Percentiles rank a stretch among this genome's conserved stretches.
Evolutionary conservation across 768 basidiomycete genomes (phyloP).

Genomic region (Termitomyces sp.): DNA sequence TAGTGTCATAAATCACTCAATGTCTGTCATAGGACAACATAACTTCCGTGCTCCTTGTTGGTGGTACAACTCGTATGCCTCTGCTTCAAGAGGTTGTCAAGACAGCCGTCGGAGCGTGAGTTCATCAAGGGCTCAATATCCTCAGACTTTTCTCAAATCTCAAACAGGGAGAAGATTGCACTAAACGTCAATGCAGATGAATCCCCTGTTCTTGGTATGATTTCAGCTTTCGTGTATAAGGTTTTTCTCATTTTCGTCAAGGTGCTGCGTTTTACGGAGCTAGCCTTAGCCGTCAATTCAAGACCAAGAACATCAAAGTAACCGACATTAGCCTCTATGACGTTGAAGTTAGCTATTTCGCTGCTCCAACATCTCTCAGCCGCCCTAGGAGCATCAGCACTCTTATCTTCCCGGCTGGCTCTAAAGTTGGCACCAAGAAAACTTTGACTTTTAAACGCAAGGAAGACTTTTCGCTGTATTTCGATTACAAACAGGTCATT

Average conservation of each 20-base stretch:
- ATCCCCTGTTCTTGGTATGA: constrained; percentile 78
- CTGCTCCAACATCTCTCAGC: constrained; percentile 46
- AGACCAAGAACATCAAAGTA: constrained; percentile 90
- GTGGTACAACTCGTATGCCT: constrained; percentile 85
- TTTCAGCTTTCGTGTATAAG: background rate
- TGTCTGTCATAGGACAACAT: constrained; percentile 58
- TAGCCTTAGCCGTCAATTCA: constrained; percentile 81
- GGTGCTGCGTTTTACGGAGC: constrained; percentile 92
- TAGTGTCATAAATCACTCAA: constrained; percentile 1
- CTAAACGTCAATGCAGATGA: constrained; percentile 97
- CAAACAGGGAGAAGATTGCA: constrained; percentile 70
- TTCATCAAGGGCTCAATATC: constrained; percentile 8
- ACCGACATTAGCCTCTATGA: constrained; percentile 69
- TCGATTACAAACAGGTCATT: constrained; percentile 67
- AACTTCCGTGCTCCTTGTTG: constrained; percentile 87
- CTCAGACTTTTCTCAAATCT: background rate
- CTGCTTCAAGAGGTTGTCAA: constrained; percentile 86
- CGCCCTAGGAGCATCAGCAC: constrained; percentile 69
- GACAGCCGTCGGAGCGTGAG: constrained; percentile 72
- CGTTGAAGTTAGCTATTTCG: constrained; percentile 72
- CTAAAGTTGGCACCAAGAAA: constrained; percentile 79
- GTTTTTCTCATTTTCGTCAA: constrained; percentile 12
- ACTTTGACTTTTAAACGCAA: constrained; percentile 81
- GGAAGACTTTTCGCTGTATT: constrained; percentile 73
- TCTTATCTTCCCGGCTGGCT: constrained; percentile 69